Evolutionary conservation across 306 rosid genomes (phyloP), one percentile per base, ranked within the genome.

Genomic region (Parietaria judaica): DNA sequence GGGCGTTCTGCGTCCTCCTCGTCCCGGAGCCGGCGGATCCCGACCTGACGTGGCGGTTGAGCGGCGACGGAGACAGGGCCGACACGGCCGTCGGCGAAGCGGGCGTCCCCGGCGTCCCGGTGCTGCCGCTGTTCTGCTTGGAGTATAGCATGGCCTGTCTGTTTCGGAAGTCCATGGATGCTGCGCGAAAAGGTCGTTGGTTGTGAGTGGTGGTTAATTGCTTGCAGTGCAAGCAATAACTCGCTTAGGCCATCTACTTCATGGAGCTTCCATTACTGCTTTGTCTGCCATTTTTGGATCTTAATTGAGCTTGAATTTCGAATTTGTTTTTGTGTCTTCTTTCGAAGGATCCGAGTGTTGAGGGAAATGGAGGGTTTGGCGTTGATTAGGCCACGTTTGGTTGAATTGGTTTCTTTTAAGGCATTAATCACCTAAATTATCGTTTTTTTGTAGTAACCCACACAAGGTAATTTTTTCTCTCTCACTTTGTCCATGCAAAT

Each of bases 1-100:
- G 87, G 6, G 94, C 75, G 71, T 79, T 89, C 85, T 78, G 95
- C 4, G 82, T 74, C 78, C 84, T 86, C 78, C 82, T 78, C 31
- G 68, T 43, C 38, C 61, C 77, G 0, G 49, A 52, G 52, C 95
- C 92, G 16, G 64, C 15, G 36, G 95, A 86, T 37, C 60, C 86
- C 6, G 74, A 31, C 65, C 83, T 88, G 1, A 57, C 17, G 57
- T 89, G 97, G 61, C 78, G 91, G 58, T 67, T 62, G 67, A 61
- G 13, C 1, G 86, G 72, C 12, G 79, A 72, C 55, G 67, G 44
- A 41, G 45, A 41, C 45, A 41, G 45, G 9, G 45, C 45, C 7
- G 45, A 41, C 7, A 3, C 45, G n/a, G 53, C 53, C 0, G 87
- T 69, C 16, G 79, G 70, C 52, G 67, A 39, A 43, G 13, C 36